Evolutionary conservation across 345 rosid genomes (phyloP).

Genomic region (Litchi chinensis): DNA sequence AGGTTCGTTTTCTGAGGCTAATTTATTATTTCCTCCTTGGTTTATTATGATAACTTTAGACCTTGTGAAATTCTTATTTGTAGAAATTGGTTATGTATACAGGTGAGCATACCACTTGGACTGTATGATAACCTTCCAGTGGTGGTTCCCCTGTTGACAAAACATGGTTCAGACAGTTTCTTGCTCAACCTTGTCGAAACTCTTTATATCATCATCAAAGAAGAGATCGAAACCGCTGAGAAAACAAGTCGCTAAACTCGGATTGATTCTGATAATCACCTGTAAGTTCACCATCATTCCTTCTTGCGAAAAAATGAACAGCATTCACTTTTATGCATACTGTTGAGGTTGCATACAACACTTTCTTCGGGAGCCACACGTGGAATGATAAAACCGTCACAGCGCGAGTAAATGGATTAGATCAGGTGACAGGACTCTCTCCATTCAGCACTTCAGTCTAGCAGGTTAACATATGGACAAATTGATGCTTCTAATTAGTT

Average conservation of each 20-base stretch:
- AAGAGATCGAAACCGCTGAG: constrained; percentile 31
- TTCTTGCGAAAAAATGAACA: background rate
- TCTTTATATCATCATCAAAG: constrained; percentile 39
- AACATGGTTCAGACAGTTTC: constrained; percentile 76
- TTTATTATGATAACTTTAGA: background rate
- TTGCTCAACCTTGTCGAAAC: constrained; percentile 66
- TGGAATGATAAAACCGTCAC: background rate
- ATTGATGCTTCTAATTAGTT: background rate
- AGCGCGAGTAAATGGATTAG: background rate
- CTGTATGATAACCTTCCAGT: constrained; percentile 57
- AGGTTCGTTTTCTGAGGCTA: constrained; percentile 42
- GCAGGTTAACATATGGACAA: background rate
- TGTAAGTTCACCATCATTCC: background rate
- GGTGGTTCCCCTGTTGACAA: constrained; percentile 65
- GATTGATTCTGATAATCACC: background rate
- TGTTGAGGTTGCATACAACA: background rate
- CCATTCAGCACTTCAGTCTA: background rate
- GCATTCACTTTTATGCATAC: background rate
- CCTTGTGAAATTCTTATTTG: background rate
- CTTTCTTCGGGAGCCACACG: background rate
- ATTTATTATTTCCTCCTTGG: background rate
- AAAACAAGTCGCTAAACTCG: constrained; percentile 2
- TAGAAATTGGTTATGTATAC: constrained; percentile 9
- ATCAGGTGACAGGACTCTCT: background rate
- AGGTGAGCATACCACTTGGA: constrained; percentile 80